These are phyloP conservation scores for Cystoderma amianthinum DNA, from an alignment of 768 basidiomycete genomes.

Conservation along the genomic window DNA sequence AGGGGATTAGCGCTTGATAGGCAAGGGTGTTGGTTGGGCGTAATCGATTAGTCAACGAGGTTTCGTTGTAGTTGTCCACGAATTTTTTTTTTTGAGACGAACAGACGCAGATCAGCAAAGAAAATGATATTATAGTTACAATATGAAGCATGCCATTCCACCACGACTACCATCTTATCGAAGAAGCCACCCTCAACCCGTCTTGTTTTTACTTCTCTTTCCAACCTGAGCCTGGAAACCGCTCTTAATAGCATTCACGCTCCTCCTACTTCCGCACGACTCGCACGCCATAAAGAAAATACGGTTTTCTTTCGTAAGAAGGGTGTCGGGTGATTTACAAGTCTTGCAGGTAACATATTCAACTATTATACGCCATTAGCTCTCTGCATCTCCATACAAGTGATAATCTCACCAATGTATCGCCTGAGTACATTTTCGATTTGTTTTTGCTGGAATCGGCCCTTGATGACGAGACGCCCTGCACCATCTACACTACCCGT, in stretches of 20 bases:
- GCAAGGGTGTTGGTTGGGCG: too few relatives aligned
- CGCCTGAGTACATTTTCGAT: constrained; percentile 94
- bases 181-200: constrained; percentile 49
- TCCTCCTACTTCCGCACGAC: constrained; percentile 84
- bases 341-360: constrained; percentile 99
- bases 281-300: constrained; percentile 98
- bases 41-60: too few relatives aligned
- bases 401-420: constrained; percentile 73
- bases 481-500: constrained; percentile 92
- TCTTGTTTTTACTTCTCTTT: constrained; percentile 79
- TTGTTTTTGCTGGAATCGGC: constrained; percentile 97
- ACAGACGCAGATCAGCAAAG: too few relatives aligned
- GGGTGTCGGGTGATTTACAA: constrained; percentile 97
- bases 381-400: neutral
- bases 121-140: too few relatives aligned
- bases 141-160: too few relatives aligned
- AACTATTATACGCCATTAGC: constrained; percentile 37
- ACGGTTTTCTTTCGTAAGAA: constrained; percentile 95
- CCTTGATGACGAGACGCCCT: constrained; percentile 91
- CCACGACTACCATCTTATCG: too few relatives aligned
- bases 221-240: constrained; percentile 97
- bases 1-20: too few relatives aligned
- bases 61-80: too few relatives aligned
- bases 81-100: too few relatives aligned
- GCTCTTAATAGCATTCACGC: constrained; percentile 95